These are phyloP conservation scores for Zalerion maritima DNA, from an alignment of 495 filamentous ascomycete genomes.

Conservation along the genomic window DNA sequence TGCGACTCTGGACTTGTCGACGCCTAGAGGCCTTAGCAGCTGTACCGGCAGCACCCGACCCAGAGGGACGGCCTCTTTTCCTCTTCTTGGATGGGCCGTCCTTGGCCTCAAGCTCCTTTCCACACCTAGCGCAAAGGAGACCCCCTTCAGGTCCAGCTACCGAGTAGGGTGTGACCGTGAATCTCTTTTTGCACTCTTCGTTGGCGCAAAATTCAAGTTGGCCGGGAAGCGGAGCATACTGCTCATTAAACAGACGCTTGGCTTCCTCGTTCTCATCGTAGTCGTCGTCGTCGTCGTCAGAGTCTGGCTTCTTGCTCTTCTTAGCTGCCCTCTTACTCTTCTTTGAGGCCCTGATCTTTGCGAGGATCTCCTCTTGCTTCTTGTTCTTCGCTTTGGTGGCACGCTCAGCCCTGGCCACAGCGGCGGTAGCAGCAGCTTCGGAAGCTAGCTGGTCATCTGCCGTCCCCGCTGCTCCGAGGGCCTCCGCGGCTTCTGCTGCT, in stretches of 20 bases:
- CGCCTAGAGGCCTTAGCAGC: too few relatives aligned
- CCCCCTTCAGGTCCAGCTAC: conserved; percentile 70
- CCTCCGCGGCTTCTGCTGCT: conserved; percentile 22
- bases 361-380: conserved; percentile 49
- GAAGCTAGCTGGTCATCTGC: conserved; percentile 7
- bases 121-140: conserved; percentile 70
- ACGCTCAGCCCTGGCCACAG: conserved; percentile 11
- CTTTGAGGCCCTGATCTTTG: conserved; percentile 66
- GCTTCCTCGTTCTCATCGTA: conserved; percentile 36
- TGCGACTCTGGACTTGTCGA: conserved; percentile 59
- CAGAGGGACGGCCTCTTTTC: conserved; percentile 22
- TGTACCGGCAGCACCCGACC: conserved; percentile 24
- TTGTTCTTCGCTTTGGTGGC: conserved; percentile 39
- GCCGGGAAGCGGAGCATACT: conserved; percentile 54
- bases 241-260: conserved; percentile 43
- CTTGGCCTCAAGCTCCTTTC: conserved; percentile 56
- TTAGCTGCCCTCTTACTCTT: conserved; percentile 38
- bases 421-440: conserved; percentile 4
- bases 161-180: conserved; percentile 86
- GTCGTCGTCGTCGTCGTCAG: conserved; percentile 34
- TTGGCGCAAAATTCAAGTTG: conserved; percentile 86
- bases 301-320: conserved; percentile 23
- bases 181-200: conserved; percentile 72
- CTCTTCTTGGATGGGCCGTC: conserved; percentile 49
- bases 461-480: conserved; percentile 1